These are phyloP conservation scores for Candolleomyces aberdarensis DNA, from an alignment of 768 basidiomycete genomes.

Conservation along the genomic window DNA sequence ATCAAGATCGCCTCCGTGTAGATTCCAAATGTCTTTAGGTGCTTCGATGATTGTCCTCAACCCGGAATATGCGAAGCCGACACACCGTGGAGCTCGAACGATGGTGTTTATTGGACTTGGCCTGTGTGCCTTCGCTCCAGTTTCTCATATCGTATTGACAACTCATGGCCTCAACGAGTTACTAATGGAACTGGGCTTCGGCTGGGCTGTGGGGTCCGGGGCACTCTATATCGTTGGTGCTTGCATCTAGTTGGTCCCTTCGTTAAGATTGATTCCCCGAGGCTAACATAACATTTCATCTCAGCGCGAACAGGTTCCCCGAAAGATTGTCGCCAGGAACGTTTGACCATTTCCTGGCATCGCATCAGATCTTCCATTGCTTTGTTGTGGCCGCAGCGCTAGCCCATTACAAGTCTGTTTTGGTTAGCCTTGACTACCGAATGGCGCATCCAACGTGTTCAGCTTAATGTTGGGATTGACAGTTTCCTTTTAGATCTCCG, in stretches of 20 bases:
- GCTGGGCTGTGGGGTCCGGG: constrained; percentile 69
- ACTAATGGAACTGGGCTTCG: constrained; percentile 61
- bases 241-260: constrained; percentile 66
- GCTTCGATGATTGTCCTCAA: constrained; percentile 75
- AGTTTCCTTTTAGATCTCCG: background rate
- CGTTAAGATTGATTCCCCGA: constrained; percentile 16
- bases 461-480: background rate
- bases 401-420: constrained; percentile 58
- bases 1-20: constrained; percentile 14
- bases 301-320: constrained; percentile 79
- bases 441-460: constrained; percentile 34
- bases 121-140: constrained; percentile 63
- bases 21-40: constrained; percentile 34
- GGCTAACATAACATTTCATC: background rate
- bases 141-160: constrained; percentile 55
- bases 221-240: constrained; percentile 77
- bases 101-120: constrained; percentile 78
- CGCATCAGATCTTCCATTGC: constrained; percentile 89
- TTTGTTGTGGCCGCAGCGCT: constrained; percentile 73
- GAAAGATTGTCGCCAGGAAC: constrained; percentile 71
- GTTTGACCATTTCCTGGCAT: constrained; percentile 77
- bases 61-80: constrained; percentile 73
- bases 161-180: constrained; percentile 57
- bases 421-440: constrained; percentile 58
- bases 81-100: constrained; percentile 74